Conservation (phyloP, 2,329 filamentous ascomycete species). For the Cytospora piceae region DNA sequence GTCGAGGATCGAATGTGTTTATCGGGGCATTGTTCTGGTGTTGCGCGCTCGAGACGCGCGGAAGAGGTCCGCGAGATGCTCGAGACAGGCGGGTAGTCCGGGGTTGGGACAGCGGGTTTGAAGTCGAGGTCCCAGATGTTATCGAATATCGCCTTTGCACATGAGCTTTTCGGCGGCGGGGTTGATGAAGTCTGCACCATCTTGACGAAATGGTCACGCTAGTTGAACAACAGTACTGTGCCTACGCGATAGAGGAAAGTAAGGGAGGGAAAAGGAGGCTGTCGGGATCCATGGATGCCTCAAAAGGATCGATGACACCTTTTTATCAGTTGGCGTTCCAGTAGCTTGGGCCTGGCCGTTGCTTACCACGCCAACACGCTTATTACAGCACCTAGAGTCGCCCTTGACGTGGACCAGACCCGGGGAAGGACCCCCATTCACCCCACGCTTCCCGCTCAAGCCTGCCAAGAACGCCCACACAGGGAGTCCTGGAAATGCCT, state of each 20-base stretch:
- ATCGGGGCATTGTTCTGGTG: constrained; percentile 30
- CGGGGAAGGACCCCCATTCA: not conserved
- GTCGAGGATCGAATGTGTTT: constrained; percentile 36
- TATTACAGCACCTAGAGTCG: no score
- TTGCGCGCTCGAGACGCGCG: constrained; percentile 43
- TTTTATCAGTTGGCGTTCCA: not conserved
- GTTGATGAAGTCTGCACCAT: not conserved
- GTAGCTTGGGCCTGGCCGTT: not conserved
- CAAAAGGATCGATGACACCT: not conserved
- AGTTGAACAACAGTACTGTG: not conserved
- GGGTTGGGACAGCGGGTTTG: not conserved
- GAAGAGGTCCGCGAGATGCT: constrained; percentile 44
- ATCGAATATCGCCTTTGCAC: constrained; percentile 9
- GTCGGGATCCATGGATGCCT: not conserved
- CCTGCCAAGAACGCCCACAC: no score
- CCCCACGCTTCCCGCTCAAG: not conserved
- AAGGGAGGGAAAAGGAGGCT: not conserved
- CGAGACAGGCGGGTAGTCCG: constrained; percentile 36
- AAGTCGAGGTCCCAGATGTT: constrained; percentile 23
- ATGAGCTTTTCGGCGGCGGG: constrained; percentile 11
- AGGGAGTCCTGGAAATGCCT: no score
- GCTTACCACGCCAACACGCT: not conserved
- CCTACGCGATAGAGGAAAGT: not conserved
- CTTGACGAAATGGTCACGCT: not conserved
- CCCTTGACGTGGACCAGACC: not conserved